phyloP scores from a whole-genome alignment of 2,329 filamentous ascomycete species.

The Pseudopithomyces maydicus region DNA sequence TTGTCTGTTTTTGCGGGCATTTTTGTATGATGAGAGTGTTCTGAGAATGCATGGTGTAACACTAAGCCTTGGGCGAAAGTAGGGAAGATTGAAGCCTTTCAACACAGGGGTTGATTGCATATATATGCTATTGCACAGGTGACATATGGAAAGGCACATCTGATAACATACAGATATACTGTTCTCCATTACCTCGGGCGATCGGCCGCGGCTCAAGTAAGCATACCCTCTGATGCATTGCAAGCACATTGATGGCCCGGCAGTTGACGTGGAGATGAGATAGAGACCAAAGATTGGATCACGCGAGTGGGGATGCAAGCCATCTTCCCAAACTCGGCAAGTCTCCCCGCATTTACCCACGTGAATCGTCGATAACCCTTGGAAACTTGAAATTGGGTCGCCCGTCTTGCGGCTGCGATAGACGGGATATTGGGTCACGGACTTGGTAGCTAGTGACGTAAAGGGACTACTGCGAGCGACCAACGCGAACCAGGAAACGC shows the following conservation, averaged over 20 bases:
- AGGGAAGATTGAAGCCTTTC: background rate
- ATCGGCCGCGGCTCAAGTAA: constrained; percentile 5
- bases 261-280: constrained; percentile 9
- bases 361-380: background rate
- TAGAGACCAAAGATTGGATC: constrained; percentile 1
- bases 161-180: background rate
- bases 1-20: background rate
- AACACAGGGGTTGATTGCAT: background rate
- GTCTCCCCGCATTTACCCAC: constrained; percentile 1
- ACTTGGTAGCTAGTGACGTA: background rate
- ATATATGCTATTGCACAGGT: background rate
- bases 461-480: background rate
- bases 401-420: background rate
- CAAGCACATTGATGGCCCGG: constrained; percentile 5
- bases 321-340: constrained; percentile 1
- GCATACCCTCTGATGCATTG: background rate
- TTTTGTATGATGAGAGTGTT: background rate
- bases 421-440: background rate
- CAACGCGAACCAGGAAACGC: background rate
- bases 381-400: background rate
- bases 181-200: background rate
- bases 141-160: background rate
- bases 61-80: background rate
- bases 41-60: background rate
- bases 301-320: constrained; percentile 5